phyloP scores from a whole-genome alignment of 2,329 filamentous ascomycete genomes.

The Hypoxylon sp. region DNA sequence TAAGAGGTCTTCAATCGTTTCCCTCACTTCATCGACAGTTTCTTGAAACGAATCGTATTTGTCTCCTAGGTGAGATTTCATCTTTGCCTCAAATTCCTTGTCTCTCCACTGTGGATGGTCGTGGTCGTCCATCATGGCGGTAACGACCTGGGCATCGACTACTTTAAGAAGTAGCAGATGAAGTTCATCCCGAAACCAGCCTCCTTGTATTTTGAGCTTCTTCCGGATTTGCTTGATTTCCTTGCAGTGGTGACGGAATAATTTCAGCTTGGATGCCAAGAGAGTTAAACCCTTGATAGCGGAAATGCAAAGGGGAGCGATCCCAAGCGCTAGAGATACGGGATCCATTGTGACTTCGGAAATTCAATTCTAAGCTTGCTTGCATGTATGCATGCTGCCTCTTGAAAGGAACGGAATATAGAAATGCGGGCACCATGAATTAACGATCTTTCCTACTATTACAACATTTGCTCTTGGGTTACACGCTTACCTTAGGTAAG shows the following conservation, averaged over 20 bases:
- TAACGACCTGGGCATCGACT: background rate
- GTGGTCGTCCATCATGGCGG: slow-evolving; percentile 6
- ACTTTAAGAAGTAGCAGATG: slow-evolving; percentile 7
- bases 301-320: background rate
- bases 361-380: too few species aligned
- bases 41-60: slow-evolving; percentile 11
- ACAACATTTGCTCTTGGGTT: too few species aligned
- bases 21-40: background rate
- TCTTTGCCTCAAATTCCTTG: background rate
- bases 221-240: slow-evolving; percentile 12
- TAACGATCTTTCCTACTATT: too few species aligned
- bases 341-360: background rate
- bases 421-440: too few species aligned
- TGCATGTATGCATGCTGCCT: too few species aligned
- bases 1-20: slow-evolving; percentile 2
- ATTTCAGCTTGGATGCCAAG: slow-evolving; percentile 1
- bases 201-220: slow-evolving; percentile 12
- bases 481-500: too few species aligned
- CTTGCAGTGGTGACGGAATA: slow-evolving; percentile 8
- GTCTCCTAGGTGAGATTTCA: background rate
- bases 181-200: slow-evolving; percentile 20
- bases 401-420: too few species aligned
- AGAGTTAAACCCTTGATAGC: background rate
- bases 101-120: slow-evolving; percentile 3
- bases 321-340: slow-evolving; percentile 7